phyloP scores from a whole-genome alignment of 208 protist genomes.

The Leptomonas pyrrhocoris region DNA sequence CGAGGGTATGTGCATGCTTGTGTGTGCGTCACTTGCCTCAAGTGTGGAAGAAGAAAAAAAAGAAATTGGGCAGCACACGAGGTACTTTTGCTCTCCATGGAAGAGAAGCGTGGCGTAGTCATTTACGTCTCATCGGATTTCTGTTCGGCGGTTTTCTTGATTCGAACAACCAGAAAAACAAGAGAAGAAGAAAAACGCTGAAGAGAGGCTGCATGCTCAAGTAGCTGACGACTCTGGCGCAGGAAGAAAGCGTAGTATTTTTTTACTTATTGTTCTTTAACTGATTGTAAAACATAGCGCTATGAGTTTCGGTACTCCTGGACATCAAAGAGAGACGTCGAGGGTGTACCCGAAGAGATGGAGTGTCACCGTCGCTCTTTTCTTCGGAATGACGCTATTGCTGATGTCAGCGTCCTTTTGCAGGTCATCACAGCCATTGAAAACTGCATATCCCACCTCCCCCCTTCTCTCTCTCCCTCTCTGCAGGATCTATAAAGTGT shows the following conservation, averaged over 20 bases:
- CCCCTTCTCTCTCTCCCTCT: neutral
- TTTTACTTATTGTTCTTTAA: too few species aligned
- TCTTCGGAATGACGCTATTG: neutral
- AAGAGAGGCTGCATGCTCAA: neutral
- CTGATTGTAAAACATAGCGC: too few species aligned
- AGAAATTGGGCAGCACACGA: too few species aligned
- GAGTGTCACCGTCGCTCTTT: too few species aligned
- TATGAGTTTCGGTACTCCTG: too few species aligned
- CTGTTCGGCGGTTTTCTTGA: neutral
- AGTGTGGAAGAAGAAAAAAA: too few species aligned
- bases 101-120: neutral
- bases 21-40: too few species aligned
- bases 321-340: too few species aligned
- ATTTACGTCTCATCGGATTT: neutral
- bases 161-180: conserved; percentile 2
- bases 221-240: neutral
- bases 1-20: too few species aligned
- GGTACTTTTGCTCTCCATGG: neutral
- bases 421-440: neutral
- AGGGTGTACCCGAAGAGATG: too few species aligned
- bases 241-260: too few species aligned
- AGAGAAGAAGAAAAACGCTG: neutral
- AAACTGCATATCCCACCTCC: too few species aligned
- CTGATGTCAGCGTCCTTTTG: neutral
- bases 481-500: conserved; percentile 10